phyloP scores from a whole-genome alignment of 2,329 filamentous ascomycete species.

The Davidsoniella eucalypti region DNA sequence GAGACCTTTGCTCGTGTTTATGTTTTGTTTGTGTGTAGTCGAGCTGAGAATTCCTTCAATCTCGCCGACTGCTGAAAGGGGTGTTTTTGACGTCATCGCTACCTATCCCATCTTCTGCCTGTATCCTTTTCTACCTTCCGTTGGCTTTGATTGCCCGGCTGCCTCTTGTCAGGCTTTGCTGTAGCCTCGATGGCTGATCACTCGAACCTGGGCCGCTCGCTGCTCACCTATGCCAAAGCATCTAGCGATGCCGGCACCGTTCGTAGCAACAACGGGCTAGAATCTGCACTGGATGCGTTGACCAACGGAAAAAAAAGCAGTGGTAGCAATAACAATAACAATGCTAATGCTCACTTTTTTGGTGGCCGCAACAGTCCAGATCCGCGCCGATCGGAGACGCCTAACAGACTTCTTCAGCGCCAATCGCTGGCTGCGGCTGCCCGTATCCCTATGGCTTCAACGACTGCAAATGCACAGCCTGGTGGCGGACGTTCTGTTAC shows the following conservation, averaged over 20 bases:
- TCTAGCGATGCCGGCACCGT: constrained; percentile 7
- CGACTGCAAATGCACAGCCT: neutral
- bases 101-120: too few species aligned
- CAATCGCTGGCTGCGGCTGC: constrained; percentile 7
- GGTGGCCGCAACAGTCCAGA: constrained; percentile 5
- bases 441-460: constrained; percentile 5
- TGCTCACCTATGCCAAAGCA: constrained; percentile 10
- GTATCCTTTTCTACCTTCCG: too few species aligned
- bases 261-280: constrained; percentile 4
- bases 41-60: too few species aligned
- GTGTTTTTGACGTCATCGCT: too few species aligned
- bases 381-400: constrained; percentile 8
- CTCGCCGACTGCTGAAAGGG: too few species aligned
- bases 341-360: neutral
- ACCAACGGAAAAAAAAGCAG: constrained; percentile 2
- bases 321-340: neutral
- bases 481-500: neutral
- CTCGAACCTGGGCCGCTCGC: constrained; percentile 5
- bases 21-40: too few species aligned
- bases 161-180: neutral
- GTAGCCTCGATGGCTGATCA: constrained; percentile 5
- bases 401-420: constrained; percentile 4
- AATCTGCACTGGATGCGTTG: constrained; percentile 8
- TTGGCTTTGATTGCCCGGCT: too few species aligned
- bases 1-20: neutral